These are phyloP conservation scores for Balakata baccata DNA, from an alignment of 345 rosid genomes.

Conservation along the genomic window DNA sequence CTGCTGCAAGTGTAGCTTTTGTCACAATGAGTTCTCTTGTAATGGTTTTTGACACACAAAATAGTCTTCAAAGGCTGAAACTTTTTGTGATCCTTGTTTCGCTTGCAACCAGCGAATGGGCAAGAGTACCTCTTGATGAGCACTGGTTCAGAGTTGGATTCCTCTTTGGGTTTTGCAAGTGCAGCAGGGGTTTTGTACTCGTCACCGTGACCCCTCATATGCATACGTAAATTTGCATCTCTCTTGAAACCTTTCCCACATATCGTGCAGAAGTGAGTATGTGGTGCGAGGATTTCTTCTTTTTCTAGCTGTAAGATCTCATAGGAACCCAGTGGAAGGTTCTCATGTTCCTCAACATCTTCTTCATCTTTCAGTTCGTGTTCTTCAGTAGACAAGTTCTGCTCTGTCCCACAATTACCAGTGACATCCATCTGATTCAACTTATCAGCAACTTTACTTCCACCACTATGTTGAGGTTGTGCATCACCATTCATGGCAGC, in stretches of 20 bases:
- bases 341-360: slow-evolving; percentile 88
- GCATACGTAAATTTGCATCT: slow-evolving; percentile 95
- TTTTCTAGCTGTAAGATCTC: slow-evolving; percentile 91
- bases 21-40: slow-evolving; percentile 94
- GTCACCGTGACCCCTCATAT: slow-evolving; percentile 98
- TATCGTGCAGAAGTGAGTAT: slow-evolving; percentile 88
- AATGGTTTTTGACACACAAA: slow-evolving; percentile 90
- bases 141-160: slow-evolving; percentile 55
- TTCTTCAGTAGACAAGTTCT: slow-evolving; percentile 50
- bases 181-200: slow-evolving; percentile 96
- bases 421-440: slow-evolving; percentile 39
- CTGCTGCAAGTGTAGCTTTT: slow-evolving; percentile 86
- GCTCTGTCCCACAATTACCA: slow-evolving; percentile 31
- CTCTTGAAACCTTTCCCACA: slow-evolving; percentile 99
- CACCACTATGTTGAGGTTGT: slow-evolving; percentile 40
- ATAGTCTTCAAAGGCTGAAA: slow-evolving; percentile 94
- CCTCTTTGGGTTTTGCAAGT: slow-evolving; percentile 82
- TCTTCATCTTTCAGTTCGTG: slow-evolving; percentile 88
- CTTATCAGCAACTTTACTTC: slow-evolving; percentile 36
- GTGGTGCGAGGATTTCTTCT: slow-evolving; percentile 98
- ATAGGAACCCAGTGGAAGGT: slow-evolving; percentile 87
- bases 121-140: slow-evolving; percentile 90
- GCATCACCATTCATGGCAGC: slow-evolving; percentile 35
- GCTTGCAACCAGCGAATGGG: slow-evolving; percentile 87
- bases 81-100: slow-evolving; percentile 95